A percentile compares a stretch with the other conserved stretches of the same genome.
Conservation (phyloP, 2,329 filamentous ascomycete species). For the Trichoderma guizhouense region DNA sequence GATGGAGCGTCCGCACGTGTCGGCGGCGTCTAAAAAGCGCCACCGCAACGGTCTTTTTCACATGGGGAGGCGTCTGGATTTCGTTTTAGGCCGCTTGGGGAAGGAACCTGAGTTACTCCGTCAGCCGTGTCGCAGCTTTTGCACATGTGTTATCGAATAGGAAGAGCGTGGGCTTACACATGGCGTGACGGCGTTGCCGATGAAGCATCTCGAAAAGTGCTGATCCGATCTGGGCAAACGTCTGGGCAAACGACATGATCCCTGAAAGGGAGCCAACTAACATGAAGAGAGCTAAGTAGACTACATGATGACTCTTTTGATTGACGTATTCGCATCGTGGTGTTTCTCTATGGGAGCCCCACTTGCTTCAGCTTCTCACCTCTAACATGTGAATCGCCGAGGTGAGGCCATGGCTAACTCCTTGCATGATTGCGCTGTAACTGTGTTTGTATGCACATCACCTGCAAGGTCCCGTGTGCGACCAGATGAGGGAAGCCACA, state of each 20-base stretch:
- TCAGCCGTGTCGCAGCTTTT: background rate
- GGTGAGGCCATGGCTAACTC: background rate
- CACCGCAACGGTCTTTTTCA: background rate
- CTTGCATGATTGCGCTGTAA: background rate
- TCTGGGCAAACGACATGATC: background rate
- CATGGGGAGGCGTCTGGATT: background rate
- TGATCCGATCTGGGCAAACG: background rate
- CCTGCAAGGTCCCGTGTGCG: background rate
- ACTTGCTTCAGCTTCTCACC: background rate
- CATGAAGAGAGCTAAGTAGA: background rate
- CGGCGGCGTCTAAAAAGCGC: constrained; percentile 2
- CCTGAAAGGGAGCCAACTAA: background rate
- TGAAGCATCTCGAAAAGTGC: background rate
- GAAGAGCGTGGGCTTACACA: background rate
- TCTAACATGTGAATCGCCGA: background rate
- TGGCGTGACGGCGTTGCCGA: background rate
- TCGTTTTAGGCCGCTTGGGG: background rate
- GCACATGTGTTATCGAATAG: background rate
- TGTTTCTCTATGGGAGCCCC: background rate
- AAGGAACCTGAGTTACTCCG: background rate
- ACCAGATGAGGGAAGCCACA: background rate
- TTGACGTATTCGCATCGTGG: background rate
- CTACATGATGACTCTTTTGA: background rate
- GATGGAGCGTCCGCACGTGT: background rate
- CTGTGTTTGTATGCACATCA: background rate